These are phyloP conservation scores for Lactarius hengduanensis DNA, from an alignment of 768 basidiomycete species.

Conservation along the genomic window DNA sequence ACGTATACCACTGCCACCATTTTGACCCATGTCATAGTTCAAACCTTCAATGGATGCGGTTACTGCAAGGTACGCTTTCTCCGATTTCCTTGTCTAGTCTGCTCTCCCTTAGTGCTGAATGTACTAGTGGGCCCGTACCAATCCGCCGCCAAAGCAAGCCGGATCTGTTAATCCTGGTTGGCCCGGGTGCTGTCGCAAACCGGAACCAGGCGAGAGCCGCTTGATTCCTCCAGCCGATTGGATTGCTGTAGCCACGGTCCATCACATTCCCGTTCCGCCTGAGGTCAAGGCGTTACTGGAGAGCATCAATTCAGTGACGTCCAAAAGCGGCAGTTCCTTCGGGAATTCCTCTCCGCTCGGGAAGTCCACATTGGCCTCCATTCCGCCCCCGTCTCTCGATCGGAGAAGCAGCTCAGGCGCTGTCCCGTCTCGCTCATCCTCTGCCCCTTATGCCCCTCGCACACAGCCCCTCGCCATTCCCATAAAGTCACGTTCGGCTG, in stretches of 20 bases:
- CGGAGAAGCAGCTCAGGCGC: constrained; percentile 29
- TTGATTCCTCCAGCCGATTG: constrained; percentile 73
- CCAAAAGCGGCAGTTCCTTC: constrained; percentile 35
- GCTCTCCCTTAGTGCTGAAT: constrained; percentile 27
- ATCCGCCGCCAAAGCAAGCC: constrained; percentile 51
- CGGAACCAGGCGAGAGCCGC: constrained; percentile 55
- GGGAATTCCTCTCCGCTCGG: constrained; percentile 22
- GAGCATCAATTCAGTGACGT: constrained; percentile 37
- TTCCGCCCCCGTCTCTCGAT: constrained; percentile 31
- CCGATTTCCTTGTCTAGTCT: constrained; percentile 7
- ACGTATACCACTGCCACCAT: constrained; percentile 20
- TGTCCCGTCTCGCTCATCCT: constrained; percentile 27
- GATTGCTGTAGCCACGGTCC: constrained; percentile 74
- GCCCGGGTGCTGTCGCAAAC: constrained; percentile 89
- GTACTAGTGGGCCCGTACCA: constrained; percentile 66
- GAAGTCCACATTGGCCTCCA: constrained; percentile 23
- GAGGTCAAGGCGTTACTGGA: constrained; percentile 71
- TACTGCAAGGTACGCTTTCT: constrained; percentile 74
- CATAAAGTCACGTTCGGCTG: constrained; percentile 49
- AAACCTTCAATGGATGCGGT: constrained; percentile 82
- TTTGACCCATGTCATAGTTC: constrained; percentile 46
- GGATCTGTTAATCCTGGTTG: constrained; percentile 73
- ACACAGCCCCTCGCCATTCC: constrained; percentile 37
- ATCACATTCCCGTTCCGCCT: constrained; percentile 68
- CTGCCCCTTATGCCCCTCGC: constrained; percentile 27